A percentile compares a stretch with the other conserved stretches of the same genome.
These are phyloP conservation scores for Acacia concinna DNA, from an alignment of 331 rosid genomes.

Conservation along the genomic window DNA sequence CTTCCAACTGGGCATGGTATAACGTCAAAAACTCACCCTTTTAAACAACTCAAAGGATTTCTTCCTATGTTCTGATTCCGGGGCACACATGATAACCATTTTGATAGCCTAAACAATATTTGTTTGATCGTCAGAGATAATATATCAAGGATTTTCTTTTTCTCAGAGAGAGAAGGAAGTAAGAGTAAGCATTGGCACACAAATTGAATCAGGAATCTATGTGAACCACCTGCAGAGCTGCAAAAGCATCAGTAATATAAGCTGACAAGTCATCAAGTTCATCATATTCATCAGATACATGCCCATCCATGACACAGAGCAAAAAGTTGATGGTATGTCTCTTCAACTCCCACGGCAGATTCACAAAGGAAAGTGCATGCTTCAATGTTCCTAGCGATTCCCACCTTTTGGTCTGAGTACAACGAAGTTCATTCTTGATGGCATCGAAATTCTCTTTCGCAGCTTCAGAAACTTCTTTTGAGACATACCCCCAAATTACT, in stretches of 20 bases:
- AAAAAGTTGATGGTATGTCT: slow-evolving; percentile 65
- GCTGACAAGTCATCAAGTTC: slow-evolving; percentile 47
- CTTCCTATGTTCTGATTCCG: slow-evolving; percentile 60
- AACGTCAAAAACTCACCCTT: slow-evolving; percentile 52
- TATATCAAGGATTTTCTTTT: slow-evolving; percentile 19
- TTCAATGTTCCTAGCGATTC: slow-evolving; percentile 76
- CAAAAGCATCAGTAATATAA: slow-evolving; percentile 57
- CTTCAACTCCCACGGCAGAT: slow-evolving; percentile 78
- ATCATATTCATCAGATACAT: slow-evolving; percentile 33
- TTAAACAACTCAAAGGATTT: slow-evolving; percentile 63
- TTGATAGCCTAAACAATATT: slow-evolving; percentile 68
- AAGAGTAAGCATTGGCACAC: slow-evolving; percentile 20
- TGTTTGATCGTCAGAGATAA: slow-evolving; percentile 27
- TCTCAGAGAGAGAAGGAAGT: slow-evolving; percentile 1
- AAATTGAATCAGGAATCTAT: slow-evolving; percentile 13
- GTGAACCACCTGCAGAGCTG: slow-evolving; percentile 71
- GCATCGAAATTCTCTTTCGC: slow-evolving; percentile 53
- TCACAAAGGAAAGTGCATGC: slow-evolving; percentile 55
- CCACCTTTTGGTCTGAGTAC: slow-evolving; percentile 72
- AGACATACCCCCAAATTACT: slow-evolving; percentile 81
- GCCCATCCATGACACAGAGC: slow-evolving; percentile 55
- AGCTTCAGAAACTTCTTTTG: slow-evolving; percentile 55
- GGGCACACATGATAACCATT: slow-evolving; percentile 64
- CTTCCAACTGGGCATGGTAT: neutral
- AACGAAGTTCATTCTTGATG: slow-evolving; percentile 58